Base-by-base conservation (phyloP, 176 grass and related monocot species). In the Pontederia paniculata region DNA sequence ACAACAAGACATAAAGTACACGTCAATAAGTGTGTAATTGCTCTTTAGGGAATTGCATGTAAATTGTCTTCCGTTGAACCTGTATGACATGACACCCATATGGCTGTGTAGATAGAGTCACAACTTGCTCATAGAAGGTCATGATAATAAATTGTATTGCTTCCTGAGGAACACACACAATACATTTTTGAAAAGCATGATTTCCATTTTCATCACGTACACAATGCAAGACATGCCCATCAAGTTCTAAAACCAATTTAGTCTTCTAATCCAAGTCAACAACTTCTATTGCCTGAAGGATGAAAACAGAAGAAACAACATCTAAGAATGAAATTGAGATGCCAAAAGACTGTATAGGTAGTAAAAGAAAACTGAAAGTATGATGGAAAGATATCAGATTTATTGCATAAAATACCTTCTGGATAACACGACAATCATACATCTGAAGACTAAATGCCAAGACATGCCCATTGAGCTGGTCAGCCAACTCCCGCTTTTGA, bases 181-280 rank as follows among this genome's bases (percentile, higher is more conserved):
- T 91, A 63, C 81, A 85, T 73, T 91, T 91, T 69, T 85, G 82
- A 31, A 91, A 82, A 10, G 86, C 87, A 74, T 91, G 87, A 63
- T 86, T 91, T 70, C 87, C 87, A 82, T 91, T 85, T 77, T 91
- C 82, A 91, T 91, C 87, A 47, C 82, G 87, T 51, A 91, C 87
- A 64, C 87, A 91, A 17, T 75, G 82, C 78, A 86, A 82, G 60
- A 91, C 65, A 71, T 86, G 78, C 18, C 87, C 82, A 62, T 91
- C 87, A 21, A 91, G 65, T 59, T 91, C 87, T 18, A 42, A 70
- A 63, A 86, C 87, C 82, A 91, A 82, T 70, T 82, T 82, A 63
- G 66, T 86, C 69, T 91, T n/a, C n/a, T n/a, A n/a, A n/a, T n/a
- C n/a, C n/a, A n/a, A n/a, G n/a, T n/a, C n/a, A n/a, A n/a, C n/a